phyloP scores from a whole-genome alignment of 352 stramenopile species.

The Phytophthora idaei region DNA sequence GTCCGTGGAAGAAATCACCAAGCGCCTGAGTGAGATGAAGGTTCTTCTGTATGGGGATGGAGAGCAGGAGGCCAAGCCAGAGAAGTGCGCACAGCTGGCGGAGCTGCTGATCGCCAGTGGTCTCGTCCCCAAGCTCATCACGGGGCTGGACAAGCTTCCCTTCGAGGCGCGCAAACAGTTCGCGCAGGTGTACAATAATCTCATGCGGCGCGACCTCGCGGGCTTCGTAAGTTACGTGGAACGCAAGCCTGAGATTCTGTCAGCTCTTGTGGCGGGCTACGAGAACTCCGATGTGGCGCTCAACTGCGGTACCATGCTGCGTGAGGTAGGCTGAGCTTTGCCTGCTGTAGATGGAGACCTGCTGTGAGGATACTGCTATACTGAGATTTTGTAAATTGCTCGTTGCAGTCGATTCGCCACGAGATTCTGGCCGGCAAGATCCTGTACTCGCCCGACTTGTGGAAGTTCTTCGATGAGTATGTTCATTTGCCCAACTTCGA shows the following conservation, averaged over 20 bases:
- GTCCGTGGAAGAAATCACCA: slow-evolving; percentile 72
- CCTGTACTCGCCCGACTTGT: slow-evolving; percentile 82
- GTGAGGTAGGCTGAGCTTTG: slow-evolving; percentile 58
- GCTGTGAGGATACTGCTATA: neutral
- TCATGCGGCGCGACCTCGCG: slow-evolving; percentile 85
- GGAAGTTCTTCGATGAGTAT: slow-evolving; percentile 92
- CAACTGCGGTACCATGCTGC: slow-evolving; percentile 90
- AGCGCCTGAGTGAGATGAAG: slow-evolving; percentile 68
- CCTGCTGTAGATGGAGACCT: neutral
- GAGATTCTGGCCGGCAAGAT: slow-evolving; percentile 75
- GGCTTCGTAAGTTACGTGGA: slow-evolving; percentile 87
- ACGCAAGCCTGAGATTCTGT: slow-evolving; percentile 72
- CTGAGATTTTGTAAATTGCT: slow-evolving; percentile 5
- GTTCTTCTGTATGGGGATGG: slow-evolving; percentile 49
- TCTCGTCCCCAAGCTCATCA: slow-evolving; percentile 76
- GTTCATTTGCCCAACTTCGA: slow-evolving; percentile 93
- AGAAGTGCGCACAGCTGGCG: slow-evolving; percentile 84
- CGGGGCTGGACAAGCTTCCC: slow-evolving; percentile 68
- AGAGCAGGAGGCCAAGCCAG: slow-evolving; percentile 75
- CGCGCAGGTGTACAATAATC: slow-evolving; percentile 90
- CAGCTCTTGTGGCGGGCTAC: slow-evolving; percentile 82
- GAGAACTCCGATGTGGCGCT: slow-evolving; percentile 88
- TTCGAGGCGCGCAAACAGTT: slow-evolving; percentile 90
- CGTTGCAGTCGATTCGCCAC: slow-evolving; percentile 75
- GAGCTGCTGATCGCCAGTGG: slow-evolving; percentile 70